Evolutionary conservation across 176 grass and related monocot species (phyloP).

Genomic region (Miscanthus lutarioriparius): DNA sequence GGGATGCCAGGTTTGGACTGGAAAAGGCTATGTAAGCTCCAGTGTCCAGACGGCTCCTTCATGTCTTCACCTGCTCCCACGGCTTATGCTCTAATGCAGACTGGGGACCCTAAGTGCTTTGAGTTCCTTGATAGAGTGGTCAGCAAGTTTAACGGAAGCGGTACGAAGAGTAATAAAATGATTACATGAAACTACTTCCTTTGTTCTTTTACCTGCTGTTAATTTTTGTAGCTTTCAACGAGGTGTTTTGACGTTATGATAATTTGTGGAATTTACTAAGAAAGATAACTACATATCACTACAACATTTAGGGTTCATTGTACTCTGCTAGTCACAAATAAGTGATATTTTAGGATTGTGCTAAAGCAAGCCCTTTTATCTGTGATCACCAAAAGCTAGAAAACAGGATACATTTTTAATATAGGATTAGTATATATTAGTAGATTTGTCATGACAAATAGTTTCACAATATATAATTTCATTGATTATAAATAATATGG

Average conservation of each 20-base stretch:
- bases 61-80: constrained; percentile 46
- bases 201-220: too few relatives aligned
- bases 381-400: too few relatives aligned
- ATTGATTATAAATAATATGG: too few relatives aligned
- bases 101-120: constrained; percentile 39
- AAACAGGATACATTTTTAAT: not conserved
- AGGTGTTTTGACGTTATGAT: too few relatives aligned
- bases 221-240: not conserved
- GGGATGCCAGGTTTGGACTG: not conserved
- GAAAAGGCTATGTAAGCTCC: constrained; percentile 9
- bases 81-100: constrained; percentile 49
- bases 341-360: not conserved
- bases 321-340: not conserved
- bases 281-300: not conserved
- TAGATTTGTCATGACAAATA: not conserved
- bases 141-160: constrained; percentile 37
- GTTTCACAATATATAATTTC: too few relatives aligned
- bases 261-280: too few relatives aligned
- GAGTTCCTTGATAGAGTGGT: constrained; percentile 35
- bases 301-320: not conserved
- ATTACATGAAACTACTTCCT: not conserved
- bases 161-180: not conserved
- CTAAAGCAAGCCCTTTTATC: not conserved
- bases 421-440: not conserved
- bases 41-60: constrained; percentile 49